Percentiles rank a stretch among this genome's conserved stretches.
Evolutionary conservation across 2,329 filamentous ascomycete genomes (phyloP).

Genomic region (Xylaria sp.): DNA sequence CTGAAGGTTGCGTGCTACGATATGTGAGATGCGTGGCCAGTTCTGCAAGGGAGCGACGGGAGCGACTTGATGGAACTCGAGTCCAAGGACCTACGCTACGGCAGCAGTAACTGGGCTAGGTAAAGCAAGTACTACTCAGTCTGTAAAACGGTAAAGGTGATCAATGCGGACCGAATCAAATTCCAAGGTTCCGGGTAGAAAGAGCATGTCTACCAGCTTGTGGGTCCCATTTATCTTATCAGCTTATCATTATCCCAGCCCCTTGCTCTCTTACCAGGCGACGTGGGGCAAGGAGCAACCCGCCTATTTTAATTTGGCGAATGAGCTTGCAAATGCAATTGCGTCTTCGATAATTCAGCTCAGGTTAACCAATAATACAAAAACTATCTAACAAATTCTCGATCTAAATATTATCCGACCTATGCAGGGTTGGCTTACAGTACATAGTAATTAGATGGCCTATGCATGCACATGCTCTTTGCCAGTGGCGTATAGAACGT

Average conservation of each 20-base stretch:
- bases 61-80: constrained; percentile 30
- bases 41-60: constrained; percentile 22
- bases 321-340: too few species aligned
- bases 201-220: not conserved
- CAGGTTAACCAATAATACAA: too few species aligned
- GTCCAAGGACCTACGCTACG: constrained; percentile 3
- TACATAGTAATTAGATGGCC: too few species aligned
- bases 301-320: too few species aligned
- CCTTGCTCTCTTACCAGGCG: not conserved
- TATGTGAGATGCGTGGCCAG: constrained; percentile 6
- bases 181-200: not conserved
- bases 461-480: too few species aligned
- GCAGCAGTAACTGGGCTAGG: not conserved
- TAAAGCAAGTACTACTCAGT: not conserved
- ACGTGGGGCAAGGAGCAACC: too few species aligned
- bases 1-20: constrained; percentile 18
- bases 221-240: not conserved
- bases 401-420: too few species aligned
- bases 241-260: constrained; percentile 4
- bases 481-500: too few species aligned
- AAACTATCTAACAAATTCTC: too few species aligned
- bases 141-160: constrained; percentile 15
- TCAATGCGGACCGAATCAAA: constrained; percentile 18
- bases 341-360: too few species aligned
- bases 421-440: too few species aligned